A percentile compares a stretch with the other conserved stretches of the same genome.
These are phyloP conservation scores for Ilex aquifolium DNA, from an alignment of 257 asterid species.

Conservation along the genomic window DNA sequence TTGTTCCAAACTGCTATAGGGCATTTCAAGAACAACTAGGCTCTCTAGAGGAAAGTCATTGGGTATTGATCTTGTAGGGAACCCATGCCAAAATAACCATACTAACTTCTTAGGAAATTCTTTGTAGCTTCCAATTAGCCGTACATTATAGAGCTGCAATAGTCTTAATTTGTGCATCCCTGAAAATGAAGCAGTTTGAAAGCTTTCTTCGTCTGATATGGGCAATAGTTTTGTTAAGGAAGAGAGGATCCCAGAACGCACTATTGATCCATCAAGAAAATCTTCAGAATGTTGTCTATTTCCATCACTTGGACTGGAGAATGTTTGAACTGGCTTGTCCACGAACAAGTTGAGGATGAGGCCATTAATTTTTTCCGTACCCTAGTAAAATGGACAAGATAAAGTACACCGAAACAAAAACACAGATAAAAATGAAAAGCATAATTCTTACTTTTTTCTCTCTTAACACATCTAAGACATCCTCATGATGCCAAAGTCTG, in stretches of 20 bases:
- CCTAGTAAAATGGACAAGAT: slow-evolving; percentile 7
- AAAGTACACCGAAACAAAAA: not conserved
- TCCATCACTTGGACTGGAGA: not conserved
- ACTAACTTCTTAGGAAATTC: too few relatives aligned
- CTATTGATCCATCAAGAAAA: slow-evolving; percentile 4
- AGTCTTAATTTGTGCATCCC: too few relatives aligned
- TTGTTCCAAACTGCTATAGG: too few relatives aligned
- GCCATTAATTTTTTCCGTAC: slow-evolving; percentile 15
- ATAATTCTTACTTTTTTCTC: slow-evolving; percentile 9
- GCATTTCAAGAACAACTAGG: too few relatives aligned
- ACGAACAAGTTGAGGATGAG: slow-evolving; percentile 5
- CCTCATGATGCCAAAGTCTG: slow-evolving; percentile 13
- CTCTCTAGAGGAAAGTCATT: too few relatives aligned
- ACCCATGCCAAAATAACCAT: too few relatives aligned
- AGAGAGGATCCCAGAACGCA: not conserved
- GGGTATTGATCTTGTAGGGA: too few relatives aligned
- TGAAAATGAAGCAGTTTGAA: too few relatives aligned
- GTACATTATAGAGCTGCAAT: too few relatives aligned
- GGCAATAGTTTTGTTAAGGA: not conserved
- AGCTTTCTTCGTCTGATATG: not conserved
- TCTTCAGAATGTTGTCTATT: slow-evolving; percentile 2
- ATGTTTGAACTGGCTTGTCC: not conserved
- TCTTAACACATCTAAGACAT: slow-evolving; percentile 6
- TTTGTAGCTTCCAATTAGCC: too few relatives aligned
- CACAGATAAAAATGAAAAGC: not conserved